Percentiles rank a stretch among this genome's conserved stretches.
These are phyloP conservation scores for Eragrostis nindensis DNA, from an alignment of 176 grass and related monocot genomes.

Conservation along the genomic window DNA sequence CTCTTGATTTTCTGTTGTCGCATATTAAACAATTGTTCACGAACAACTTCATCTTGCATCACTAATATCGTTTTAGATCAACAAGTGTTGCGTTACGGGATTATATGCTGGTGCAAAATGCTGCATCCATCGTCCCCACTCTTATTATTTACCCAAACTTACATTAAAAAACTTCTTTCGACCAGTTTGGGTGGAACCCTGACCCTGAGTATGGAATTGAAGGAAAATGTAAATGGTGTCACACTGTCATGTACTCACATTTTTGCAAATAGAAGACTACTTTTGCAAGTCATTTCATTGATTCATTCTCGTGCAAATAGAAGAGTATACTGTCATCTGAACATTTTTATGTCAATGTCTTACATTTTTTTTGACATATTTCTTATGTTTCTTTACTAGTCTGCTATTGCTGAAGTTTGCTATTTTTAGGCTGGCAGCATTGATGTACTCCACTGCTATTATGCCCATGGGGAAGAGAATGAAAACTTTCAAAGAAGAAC, in stretches of 20 bases:
- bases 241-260: neutral
- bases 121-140: slow-evolving; percentile 5
- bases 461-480: slow-evolving; percentile 89
- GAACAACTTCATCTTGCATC: neutral
- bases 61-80: neutral
- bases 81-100: neutral
- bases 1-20: neutral
- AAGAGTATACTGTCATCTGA: slow-evolving; percentile 2
- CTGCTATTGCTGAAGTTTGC: slow-evolving; percentile 15
- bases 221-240: slow-evolving; percentile 29
- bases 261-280: neutral
- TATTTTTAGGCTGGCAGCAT: slow-evolving; percentile 80
- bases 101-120: neutral
- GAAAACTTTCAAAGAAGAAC: slow-evolving; percentile 92
- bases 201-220: neutral
- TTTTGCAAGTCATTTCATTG: neutral
- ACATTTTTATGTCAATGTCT: neutral
- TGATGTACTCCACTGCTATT: slow-evolving; percentile 97
- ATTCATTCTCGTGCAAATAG: neutral
- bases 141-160: neutral
- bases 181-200: neutral
- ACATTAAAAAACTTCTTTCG: neutral
- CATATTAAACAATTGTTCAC: neutral
- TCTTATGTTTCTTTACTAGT: slow-evolving; percentile 29
- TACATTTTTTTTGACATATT: slow-evolving; percentile 20